phyloP scores from a whole-genome alignment of 2,329 filamentous ascomycete species.

The Myriosclerotinia duriaeana region DNA sequence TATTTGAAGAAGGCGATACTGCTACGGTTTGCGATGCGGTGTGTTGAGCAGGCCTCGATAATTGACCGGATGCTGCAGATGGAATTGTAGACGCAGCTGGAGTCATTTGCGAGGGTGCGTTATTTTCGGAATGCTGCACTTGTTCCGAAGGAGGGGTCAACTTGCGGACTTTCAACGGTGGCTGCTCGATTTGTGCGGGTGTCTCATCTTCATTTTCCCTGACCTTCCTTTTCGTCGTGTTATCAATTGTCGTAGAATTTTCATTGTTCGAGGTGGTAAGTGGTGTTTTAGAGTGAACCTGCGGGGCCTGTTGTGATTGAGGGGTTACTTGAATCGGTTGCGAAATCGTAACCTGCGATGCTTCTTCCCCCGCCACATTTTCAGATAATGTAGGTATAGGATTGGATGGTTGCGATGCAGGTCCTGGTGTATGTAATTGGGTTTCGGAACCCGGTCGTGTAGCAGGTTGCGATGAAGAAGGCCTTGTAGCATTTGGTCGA shows the following conservation, averaged over 20 bases:
- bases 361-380: slow-evolving; percentile 9
- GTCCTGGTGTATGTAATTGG: slow-evolving; percentile 39
- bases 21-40: neutral
- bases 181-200: neutral
- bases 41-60: neutral
- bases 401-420: slow-evolving; percentile 29
- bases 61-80: neutral
- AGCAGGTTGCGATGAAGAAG: slow-evolving; percentile 43
- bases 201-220: neutral
- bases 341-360: neutral
- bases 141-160: slow-evolving; percentile 18
- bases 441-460: slow-evolving; percentile 44
- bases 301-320: neutral
- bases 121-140: neutral
- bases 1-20: neutral
- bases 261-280: neutral
- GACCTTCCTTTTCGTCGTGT: slow-evolving; percentile 11
- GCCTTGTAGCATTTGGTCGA: slow-evolving; percentile 51
- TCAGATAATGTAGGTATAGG: slow-evolving; percentile 4
- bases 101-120: neutral
- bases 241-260: neutral
- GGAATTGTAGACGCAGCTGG: neutral
- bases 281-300: slow-evolving; percentile 4
- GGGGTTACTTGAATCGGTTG: slow-evolving; percentile 13
- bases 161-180: slow-evolving; percentile 14